Percentiles rank a stretch among this genome's conserved stretches.
phyloP scores from a whole-genome alignment of 2,329 filamentous ascomycete genomes.

The Talaromyces funiculosus region DNA sequence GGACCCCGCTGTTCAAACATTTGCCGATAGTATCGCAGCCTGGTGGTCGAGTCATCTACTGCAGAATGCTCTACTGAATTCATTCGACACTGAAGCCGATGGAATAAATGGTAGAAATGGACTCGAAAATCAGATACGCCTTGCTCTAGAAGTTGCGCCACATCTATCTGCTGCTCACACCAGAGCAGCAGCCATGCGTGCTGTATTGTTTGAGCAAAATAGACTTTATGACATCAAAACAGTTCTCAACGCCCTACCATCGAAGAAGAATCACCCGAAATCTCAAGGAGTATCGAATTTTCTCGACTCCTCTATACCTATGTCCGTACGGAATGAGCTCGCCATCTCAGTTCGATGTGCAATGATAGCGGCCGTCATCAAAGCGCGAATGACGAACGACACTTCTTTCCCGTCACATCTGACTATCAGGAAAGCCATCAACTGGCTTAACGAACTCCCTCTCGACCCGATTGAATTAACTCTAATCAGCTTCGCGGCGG shows the following conservation, averaged over 20 bases:
- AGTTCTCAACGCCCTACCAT: conserved; percentile 51
- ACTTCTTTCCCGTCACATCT: conserved; percentile 30
- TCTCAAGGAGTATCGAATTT: conserved; percentile 36
- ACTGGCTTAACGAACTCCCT: conserved; percentile 38
- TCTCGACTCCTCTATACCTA: conserved; percentile 50
- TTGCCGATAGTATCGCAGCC: conserved; percentile 81
- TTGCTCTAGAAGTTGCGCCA: conserved; percentile 69
- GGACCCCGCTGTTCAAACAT: conserved; percentile 76
- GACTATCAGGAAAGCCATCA: conserved; percentile 36
- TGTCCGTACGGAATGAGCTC: conserved; percentile 48
- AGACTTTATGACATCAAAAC: conserved; percentile 48
- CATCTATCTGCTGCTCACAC: conserved; percentile 66
- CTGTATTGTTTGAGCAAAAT: conserved; percentile 51
- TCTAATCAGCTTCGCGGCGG: conserved; percentile 36
- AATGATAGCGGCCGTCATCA: conserved; percentile 52
- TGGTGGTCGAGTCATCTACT: conserved; percentile 79
- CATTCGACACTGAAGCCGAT: conserved; percentile 51
- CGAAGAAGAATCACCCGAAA: conserved; percentile 26
- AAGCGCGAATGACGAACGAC: conserved; percentile 30
- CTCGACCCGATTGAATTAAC: conserved; percentile 41
- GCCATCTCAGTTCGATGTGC: conserved; percentile 54
- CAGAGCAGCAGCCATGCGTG: conserved; percentile 54
- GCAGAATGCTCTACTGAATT: conserved; percentile 61
- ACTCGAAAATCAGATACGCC: conserved; percentile 53
- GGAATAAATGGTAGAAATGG: conserved; percentile 32